Percentiles rank a stretch among this genome's conserved stretches.
Evolutionary conservation across 257 asterid species (phyloP).

Genomic region (Lithospermum erythrorhizon): DNA sequence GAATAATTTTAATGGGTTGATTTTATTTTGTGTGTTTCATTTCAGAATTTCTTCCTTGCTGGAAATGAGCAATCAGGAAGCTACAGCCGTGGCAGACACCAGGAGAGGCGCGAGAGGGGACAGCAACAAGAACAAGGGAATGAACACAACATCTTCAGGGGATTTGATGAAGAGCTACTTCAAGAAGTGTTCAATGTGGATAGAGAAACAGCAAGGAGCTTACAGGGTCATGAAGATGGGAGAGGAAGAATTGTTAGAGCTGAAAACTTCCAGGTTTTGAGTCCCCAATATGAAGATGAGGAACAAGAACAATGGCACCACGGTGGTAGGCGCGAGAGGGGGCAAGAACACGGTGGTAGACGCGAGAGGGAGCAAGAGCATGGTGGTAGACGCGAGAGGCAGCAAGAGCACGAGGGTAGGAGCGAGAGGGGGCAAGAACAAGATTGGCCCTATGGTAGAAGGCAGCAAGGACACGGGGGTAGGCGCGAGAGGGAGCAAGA

Average conservation of each 20-base stretch:
- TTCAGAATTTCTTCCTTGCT: constrained; percentile 51
- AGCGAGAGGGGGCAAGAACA: neutral
- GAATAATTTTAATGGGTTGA: neutral
- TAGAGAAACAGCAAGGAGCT: constrained; percentile 15
- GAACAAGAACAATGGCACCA: neutral
- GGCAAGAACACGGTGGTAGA: too few relatives aligned
- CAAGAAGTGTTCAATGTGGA: constrained; percentile 20
- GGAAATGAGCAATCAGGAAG: constrained; percentile 24
- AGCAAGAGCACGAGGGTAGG: neutral
- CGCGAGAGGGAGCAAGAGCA: neutral
- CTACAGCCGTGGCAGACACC: neutral
- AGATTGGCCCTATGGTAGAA: neutral
- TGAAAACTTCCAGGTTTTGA: constrained; percentile 16
- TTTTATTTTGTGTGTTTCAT: neutral
- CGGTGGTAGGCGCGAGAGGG: neutral
- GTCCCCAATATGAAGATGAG: constrained; percentile 22
- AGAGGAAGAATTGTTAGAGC: constrained; percentile 46
- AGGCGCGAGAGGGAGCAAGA: neutral
- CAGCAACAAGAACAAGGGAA: constrained; percentile 5
- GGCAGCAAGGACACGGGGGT: neutral
- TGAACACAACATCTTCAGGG: constrained; percentile 26
- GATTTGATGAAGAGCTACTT: constrained; percentile 22
- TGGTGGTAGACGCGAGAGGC: too few relatives aligned
- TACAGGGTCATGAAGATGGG: constrained; percentile 20
- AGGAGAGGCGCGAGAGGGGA: neutral